Conservation (phyloP, 768 basidiomycete species). For the Cystofilobasidium macerans region DNA sequence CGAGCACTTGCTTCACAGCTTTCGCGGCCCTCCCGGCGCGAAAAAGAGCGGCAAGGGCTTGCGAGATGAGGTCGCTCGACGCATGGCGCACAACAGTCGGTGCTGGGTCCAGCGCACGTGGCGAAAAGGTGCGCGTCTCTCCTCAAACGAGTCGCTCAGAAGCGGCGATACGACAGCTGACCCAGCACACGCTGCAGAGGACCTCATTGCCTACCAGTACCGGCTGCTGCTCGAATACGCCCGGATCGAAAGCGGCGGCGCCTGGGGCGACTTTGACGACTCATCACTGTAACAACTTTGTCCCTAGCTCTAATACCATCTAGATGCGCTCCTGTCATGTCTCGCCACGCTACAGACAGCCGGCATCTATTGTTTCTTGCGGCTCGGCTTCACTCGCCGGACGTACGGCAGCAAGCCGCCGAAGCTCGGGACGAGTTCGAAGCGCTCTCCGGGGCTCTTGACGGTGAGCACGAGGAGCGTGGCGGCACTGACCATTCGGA, state of each 20-base stretch:
- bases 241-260: background rate
- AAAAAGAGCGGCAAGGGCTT: background rate
- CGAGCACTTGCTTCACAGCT: background rate
- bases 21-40: background rate
- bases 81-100: conserved; percentile 2
- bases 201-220: conserved; percentile 7
- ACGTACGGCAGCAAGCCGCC: conserved; percentile 16
- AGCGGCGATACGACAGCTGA: no score
- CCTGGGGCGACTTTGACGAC: conserved; percentile 1
- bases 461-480: conserved; percentile 6
- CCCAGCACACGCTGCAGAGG: no score
- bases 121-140: conserved; percentile 1
- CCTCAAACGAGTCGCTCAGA: no score
- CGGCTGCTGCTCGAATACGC: conserved; percentile 5
- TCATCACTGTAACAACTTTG: no score
- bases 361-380: background rate
- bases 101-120: conserved; percentile 18
- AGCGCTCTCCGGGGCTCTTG: conserved; percentile 6
- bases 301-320: no score
- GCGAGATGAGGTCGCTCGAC: conserved; percentile 13
- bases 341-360: background rate
- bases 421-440: conserved; percentile 1
- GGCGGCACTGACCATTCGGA: conserved; percentile 4
- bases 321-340: background rate
- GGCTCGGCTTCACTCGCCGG: background rate